Conservation (phyloP, 202 grass and related monocot genomes). For the Setaria italica region DNA sequence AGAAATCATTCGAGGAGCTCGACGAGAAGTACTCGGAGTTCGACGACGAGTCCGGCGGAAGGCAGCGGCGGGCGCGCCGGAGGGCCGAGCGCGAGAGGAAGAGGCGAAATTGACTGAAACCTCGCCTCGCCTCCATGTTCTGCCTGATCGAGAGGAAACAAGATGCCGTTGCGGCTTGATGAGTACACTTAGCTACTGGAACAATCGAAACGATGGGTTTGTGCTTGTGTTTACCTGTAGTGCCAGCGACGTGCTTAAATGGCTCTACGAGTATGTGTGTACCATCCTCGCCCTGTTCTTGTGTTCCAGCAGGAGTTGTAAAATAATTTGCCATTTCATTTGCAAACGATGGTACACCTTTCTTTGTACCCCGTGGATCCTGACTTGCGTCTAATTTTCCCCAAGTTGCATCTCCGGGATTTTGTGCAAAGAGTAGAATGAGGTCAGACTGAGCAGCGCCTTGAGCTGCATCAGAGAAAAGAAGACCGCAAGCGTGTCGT, state of each 20-base stretch:
- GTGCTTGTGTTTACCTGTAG: neutral
- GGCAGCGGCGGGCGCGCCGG: constrained; percentile 67
- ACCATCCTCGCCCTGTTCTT: neutral
- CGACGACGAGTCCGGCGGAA: constrained; percentile 42
- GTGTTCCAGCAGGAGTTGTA: neutral
- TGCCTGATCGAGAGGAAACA: neutral
- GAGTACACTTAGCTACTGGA: neutral
- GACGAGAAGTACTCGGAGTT: constrained; percentile 62
- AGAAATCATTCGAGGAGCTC: constrained; percentile 81
- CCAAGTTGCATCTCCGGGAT: neutral
- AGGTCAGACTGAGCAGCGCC: neutral
- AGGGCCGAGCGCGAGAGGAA: constrained; percentile 62
- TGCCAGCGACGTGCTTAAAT: neutral
- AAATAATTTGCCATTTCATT: neutral
- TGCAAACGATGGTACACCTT: neutral
- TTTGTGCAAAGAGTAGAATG: neutral
- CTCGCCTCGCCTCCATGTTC: neutral
- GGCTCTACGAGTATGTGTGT: neutral
- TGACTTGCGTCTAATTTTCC: neutral
- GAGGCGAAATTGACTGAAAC: constrained; percentile 44
- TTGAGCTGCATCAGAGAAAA: neutral
- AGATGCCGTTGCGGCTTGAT: neutral
- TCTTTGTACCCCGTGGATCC: neutral
- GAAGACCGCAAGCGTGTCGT: too few species aligned
- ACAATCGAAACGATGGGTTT: neutral